Evolutionary conservation across 768 basidiomycete species (phyloP), one percentile per base, ranked within the genome.

Genomic region (Boletus eberwhitei): DNA sequence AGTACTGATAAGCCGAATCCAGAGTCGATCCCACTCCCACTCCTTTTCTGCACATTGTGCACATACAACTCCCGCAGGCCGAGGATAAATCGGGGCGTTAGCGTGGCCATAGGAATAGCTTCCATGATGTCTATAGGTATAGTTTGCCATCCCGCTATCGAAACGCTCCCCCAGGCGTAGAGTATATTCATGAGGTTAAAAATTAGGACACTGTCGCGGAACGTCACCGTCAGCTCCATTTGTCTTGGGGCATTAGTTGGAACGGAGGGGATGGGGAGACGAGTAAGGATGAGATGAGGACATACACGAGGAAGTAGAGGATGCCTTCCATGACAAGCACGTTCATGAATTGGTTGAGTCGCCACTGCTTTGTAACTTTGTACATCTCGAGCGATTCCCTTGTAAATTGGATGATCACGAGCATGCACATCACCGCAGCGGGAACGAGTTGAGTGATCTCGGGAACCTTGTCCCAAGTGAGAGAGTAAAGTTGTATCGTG

Each of bases 251-350:
- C 9, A 9, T 29, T 9, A 29, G 29, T 16, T 21, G 32, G 38
- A 26, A 26, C 11, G 26, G 19, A 19, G 17, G 22, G 22, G 2
- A 6, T 6, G 9, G 24, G 4, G 8, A 9, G 5, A 17, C 8
- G 8, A 26, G 2, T 5, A 11, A 14, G 24, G 22, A 26, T 1
- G 26, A 19, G 31, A 24, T n/a, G 21, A 12, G 11, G 34, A 49
- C 57, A 14, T 51, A 59, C 57, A 39, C 24, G 13, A 54, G 14
- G 16, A 59, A 59, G 42, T 61, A 61, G 17, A 59, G 12, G 21
- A 55, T 22, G 7, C 59, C 54, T 26, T 61, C 38, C 24, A 34
- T 26, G 13, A 47, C 24, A 13, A 60, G 35, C 38, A 59, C 8
- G 13, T 35, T 34, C 34, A 59, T 52, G 21, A 52, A 59, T 21